phyloP scores from a whole-genome alignment of 257 asterid species.

The Henckelia pumila region DNA sequence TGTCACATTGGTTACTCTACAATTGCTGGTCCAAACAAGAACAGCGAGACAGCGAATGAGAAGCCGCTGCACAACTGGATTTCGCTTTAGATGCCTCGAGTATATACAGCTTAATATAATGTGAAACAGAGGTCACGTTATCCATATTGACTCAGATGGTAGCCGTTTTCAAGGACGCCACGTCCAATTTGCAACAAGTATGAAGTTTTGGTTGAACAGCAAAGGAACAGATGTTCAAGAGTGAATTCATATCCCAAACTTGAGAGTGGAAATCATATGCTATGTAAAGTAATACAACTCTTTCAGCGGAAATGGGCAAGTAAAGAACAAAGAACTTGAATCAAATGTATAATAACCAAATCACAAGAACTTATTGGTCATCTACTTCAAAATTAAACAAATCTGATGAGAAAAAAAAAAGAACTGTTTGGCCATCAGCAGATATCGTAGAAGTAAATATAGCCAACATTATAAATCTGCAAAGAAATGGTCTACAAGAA shows the following conservation, averaged over 20 bases:
- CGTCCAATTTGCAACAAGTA: neutral
- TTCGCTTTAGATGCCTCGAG: neutral
- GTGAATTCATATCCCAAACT: neutral
- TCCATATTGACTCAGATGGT: neutral
- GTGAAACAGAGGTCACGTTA: neutral
- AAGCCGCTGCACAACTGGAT: neutral
- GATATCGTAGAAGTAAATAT: neutral
- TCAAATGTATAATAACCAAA: too few relatives aligned
- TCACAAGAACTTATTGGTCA: neutral
- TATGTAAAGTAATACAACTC: neutral
- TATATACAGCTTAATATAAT: neutral
- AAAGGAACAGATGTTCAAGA: neutral
- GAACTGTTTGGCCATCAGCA: neutral
- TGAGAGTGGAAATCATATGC: neutral
- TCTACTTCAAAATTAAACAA: neutral
- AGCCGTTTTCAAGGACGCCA: neutral
- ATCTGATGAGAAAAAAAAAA: neutral
- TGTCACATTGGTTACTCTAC: neutral
- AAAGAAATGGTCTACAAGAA: constrained; percentile 3
- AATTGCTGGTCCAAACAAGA: too few relatives aligned
- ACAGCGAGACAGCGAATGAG: neutral
- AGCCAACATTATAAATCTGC: constrained; percentile 8
- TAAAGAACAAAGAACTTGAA: neutral
- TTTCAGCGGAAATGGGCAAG: neutral
- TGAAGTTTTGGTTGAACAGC: neutral